Evolutionary conservation across 2,329 filamentous ascomycete genomes (phyloP), one percentile per base, ranked within the genome.

Genomic region (Parastagonospora nodorum): DNA sequence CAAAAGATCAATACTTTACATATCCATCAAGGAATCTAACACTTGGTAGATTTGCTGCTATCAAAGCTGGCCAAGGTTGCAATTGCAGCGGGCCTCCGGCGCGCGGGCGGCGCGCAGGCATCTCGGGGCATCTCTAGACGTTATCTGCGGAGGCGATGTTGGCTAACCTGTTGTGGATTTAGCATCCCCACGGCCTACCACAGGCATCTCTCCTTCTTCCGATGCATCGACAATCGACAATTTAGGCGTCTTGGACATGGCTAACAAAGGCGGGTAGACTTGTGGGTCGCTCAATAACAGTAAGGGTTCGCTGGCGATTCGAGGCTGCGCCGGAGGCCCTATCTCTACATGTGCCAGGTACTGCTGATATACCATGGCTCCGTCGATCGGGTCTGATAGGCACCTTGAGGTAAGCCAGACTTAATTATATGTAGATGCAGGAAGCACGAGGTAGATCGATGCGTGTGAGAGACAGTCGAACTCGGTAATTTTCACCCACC

Each of bases 1-100:
- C 14, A 44, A 15, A 39, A 5, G 6, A 29, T 38, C 35, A 42
- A 42, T 48, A 42, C 14, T 27, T 33, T 44, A 46, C 45, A 33
- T 38, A 30, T 12, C 42, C 11, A 40, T 44, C 42, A 19, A 11
- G 14, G n/a, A 27, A 24, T 24, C 19, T 35, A 37, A 27, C 24
- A 45, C 45, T 50, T 42, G 48, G 48, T 48, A 48, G 47, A 45
- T 31, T 32, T 41, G 39, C 35, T 29, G 36, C 36, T 45, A 51
- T 44, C 46, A 40, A 31, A 29, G 39, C 54, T 32, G 10, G 27
- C n/a, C 15, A 27, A 39, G 16, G 28, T 16, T 27, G 24, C 33
- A 11, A 39, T 41, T 57, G 55, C 51, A 48, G 37, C 52, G 47
- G 51, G 57, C 60, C 58, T 52, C 24, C 54, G 60, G 53, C 52